A percentile compares a stretch with the other conserved stretches of the same genome.
These are phyloP conservation scores for Lonicera japonica DNA, from an alignment of 129 eudicot species.

Conservation along the genomic window DNA sequence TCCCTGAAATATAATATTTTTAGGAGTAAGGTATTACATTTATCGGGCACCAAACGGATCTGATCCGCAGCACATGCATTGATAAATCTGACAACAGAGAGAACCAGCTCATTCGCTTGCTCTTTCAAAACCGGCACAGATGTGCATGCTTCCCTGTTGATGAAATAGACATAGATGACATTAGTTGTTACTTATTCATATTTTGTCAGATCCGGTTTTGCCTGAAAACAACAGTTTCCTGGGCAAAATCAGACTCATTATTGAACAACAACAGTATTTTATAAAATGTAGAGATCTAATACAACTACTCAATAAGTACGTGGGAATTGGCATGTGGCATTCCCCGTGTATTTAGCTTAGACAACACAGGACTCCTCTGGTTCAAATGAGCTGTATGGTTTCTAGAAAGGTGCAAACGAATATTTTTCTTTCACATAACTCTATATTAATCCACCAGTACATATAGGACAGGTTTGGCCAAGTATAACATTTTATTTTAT, in stretches of 20 bases:
- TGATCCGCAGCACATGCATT: constrained; percentile 62
- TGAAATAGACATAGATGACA: not conserved
- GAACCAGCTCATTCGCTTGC: constrained; percentile 46
- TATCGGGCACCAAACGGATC: constrained; percentile 73
- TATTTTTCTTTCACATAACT: no score
- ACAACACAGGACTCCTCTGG: no score
- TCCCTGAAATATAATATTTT: not conserved
- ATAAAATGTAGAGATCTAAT: no score
- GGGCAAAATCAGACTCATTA: not conserved
- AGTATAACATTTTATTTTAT: no score
- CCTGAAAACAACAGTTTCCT: not conserved
- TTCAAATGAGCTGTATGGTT: no score
- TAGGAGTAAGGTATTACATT: constrained; percentile 38
- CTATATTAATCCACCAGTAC: no score
- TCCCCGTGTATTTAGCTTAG: no score
- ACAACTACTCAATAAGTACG: not conserved
- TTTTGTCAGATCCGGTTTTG: not conserved
- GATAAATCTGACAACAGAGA: constrained; percentile 58
- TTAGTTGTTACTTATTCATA: not conserved
- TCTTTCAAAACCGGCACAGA: constrained; percentile 54
- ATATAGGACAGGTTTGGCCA: no score
- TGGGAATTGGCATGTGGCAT: not conserved
- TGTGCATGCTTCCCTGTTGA: constrained; percentile 77
- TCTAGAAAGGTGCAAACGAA: no score
- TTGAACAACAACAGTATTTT: not conserved